Evolutionary conservation across 208 protist species (phyloP).

Genomic region (Trichomonas vaginalis): DNA sequence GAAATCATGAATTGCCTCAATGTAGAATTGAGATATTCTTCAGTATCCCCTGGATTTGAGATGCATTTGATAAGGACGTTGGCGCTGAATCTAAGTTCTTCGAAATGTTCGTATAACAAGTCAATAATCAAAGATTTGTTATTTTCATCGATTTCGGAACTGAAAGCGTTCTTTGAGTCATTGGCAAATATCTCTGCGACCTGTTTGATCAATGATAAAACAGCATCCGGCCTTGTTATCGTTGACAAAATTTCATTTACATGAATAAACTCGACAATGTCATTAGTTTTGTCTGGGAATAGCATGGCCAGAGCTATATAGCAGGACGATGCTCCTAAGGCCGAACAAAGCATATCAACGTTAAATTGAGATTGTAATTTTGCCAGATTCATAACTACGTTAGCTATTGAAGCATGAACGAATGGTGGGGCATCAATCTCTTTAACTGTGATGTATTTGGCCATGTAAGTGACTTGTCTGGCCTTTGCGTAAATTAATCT

Average conservation of each 20-base stretch:
- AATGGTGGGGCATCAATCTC: neutral
- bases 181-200: neutral
- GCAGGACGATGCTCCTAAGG: neutral
- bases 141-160: neutral
- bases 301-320: neutral
- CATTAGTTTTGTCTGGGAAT: neutral
- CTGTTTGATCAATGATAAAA: neutral
- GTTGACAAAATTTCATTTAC: neutral
- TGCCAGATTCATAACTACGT: neutral
- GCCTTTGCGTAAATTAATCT: neutral
- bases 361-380: neutral
- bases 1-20: neutral
- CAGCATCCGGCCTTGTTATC: neutral
- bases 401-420: neutral
- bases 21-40: neutral
- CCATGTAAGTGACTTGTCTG: neutral
- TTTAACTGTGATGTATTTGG: neutral
- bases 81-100: neutral
- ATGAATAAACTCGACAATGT: neutral
- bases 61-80: neutral
- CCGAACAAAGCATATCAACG: neutral
- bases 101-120: neutral
- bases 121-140: neutral
- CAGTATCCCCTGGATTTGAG: neutral
- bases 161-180: neutral